Conservation (phyloP, 495 filamentous ascomycete genomes). For the Cenococcum geophilum region DNA sequence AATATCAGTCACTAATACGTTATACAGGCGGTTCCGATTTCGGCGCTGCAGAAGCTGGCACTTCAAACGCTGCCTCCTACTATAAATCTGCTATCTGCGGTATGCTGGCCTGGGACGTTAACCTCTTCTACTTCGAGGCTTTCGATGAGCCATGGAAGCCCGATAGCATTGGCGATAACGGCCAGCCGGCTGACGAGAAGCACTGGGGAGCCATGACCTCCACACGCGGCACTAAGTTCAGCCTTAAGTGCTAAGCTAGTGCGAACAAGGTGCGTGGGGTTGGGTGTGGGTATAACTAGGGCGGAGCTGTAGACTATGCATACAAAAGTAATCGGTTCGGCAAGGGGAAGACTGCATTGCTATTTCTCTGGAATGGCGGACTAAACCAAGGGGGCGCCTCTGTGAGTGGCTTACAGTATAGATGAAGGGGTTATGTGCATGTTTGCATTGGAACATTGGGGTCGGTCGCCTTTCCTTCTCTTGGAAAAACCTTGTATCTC, state of each 20-base stretch:
- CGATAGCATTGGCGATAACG: conserved; percentile 59
- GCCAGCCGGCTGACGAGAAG: conserved; percentile 60
- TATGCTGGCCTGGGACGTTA: conserved; percentile 64
- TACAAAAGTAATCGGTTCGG: neutral
- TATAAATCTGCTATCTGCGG: conserved; percentile 64
- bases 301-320: neutral
- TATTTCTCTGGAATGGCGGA: neutral
- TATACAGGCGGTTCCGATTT: conserved; percentile 58
- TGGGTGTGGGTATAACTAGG: neutral
- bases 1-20: conserved; percentile 1
- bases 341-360: neutral
- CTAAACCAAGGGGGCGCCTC: neutral
- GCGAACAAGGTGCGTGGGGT: neutral
- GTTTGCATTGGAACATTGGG: neutral
- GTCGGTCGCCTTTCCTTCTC: neutral
- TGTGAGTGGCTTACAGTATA: neutral
- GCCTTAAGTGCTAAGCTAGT: conserved; percentile 48
- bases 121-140: conserved; percentile 80
- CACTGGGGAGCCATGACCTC: conserved; percentile 71
- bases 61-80: conserved; percentile 54
- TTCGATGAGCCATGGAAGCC: conserved; percentile 82
- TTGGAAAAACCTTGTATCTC: neutral
- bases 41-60: conserved; percentile 56
- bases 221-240: conserved; percentile 58
- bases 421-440: too few relatives aligned